Evolutionary conservation across 441 rosid genomes (phyloP).

Genomic region (Corymbia calophylla): DNA sequence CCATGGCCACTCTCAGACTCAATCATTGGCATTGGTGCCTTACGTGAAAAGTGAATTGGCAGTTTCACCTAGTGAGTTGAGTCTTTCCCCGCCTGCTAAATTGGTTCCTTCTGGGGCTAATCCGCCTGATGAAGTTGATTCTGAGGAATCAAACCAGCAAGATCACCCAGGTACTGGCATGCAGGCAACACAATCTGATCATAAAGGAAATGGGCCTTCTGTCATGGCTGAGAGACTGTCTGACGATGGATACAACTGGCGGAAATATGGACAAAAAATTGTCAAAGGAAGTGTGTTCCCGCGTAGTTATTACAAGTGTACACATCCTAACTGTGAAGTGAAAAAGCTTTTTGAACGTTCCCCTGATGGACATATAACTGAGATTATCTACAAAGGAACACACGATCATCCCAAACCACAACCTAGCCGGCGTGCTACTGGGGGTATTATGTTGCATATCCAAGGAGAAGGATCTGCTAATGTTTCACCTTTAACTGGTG

Average conservation of each 20-base stretch:
- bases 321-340: conserved; percentile 96
- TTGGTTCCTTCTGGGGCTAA: conserved; percentile 30
- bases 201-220: conserved; percentile 37
- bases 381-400: conserved; percentile 86
- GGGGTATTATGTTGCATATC: conserved; percentile 43
- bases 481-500: conserved; percentile 38
- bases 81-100: conserved; percentile 37
- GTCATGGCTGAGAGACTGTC: conserved; percentile 28
- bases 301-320: conserved; percentile 96
- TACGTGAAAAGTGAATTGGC: conserved; percentile 42
- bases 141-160: conserved; percentile 43
- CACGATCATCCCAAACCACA: conserved; percentile 98
- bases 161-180: conserved; percentile 29
- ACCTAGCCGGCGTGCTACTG: conserved; percentile 62
- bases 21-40: conserved; percentile 33
- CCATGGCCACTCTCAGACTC: conserved; percentile 43
- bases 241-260: conserved; percentile 96
- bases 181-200: conserved; percentile 42
- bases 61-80: conserved; percentile 58
- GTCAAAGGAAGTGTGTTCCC: conserved; percentile 98
- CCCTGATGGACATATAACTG: conserved; percentile 83
- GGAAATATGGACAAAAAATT: conserved; percentile 96
- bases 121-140: conserved; percentile 52
- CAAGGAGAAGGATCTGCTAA: conserved; percentile 73
- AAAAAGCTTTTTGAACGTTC: conserved; percentile 93